Evolutionary conservation across 768 basidiomycete genomes (phyloP), one percentile per base, ranked within the genome.

Genomic region (Podaxis mareebaensis): DNA sequence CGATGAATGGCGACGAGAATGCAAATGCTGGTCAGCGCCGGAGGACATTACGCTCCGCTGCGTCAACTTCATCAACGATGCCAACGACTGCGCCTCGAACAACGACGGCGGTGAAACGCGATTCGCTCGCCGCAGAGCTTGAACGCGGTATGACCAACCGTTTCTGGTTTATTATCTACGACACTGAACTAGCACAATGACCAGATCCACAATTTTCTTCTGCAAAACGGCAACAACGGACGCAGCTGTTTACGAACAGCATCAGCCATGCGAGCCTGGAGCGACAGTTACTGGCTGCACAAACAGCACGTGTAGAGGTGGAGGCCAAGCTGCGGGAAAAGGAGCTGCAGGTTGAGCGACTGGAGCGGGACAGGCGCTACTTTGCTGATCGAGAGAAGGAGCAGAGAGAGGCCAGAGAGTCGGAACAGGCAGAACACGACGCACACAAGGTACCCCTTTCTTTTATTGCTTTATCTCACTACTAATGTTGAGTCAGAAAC

Each of bases 321-420:
- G 90, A 92, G 71, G 80, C 82, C 12, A 87, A 87, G 70, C 75
- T 92, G 3, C 79, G 87, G 36, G 88, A 92, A 73, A 85, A 83
- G 69, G 88, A 91, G 2, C 66, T 79, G 0, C 71, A 76, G 24
- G 81, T 93, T 28, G 89, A 90, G 48, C 76, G 85, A 49, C 78
- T 94, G 10, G 89, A 92, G 68, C 77, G 83, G 17, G 92, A 93
- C 69, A 76, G 91, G 40, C 76, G 89, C 17, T 91, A 81, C 78
- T 79, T 92, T 55, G 77, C 87, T 0, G 89, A 92, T 65, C 74
- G 87, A 3, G 91, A 92, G 71, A 77, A 81, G 54, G 84, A 87
- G 40, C 90, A 92, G 64, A 77, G 84, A 24, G 85, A 87, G 63
- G 89, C 88, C 72, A 89, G 85, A 72, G 87, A 91, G 61, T 72